These are phyloP conservation scores for Dryas octopetala DNA, from an alignment of 306 rosid genomes.

Conservation along the genomic window DNA sequence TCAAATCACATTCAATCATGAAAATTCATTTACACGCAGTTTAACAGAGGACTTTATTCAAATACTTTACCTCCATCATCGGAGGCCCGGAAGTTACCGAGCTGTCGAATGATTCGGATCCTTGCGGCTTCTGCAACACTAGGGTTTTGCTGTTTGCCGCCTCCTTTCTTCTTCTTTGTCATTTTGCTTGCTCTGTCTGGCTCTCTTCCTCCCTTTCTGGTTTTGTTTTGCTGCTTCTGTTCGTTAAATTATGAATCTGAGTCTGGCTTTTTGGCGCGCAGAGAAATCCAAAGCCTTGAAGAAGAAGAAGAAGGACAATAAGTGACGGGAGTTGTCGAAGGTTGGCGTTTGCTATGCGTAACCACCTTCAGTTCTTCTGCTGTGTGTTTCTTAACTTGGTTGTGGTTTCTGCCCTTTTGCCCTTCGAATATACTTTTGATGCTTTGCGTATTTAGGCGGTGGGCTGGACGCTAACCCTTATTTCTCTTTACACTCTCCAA, in stretches of 20 bases:
- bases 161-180: slow-evolving; percentile 32
- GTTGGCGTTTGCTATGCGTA: not conserved
- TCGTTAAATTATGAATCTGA: slow-evolving; percentile 3
- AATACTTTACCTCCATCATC: slow-evolving; percentile 46
- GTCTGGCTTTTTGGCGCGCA: not conserved
- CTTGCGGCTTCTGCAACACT: slow-evolving; percentile 29
- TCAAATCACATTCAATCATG: not conserved
- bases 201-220: not conserved
- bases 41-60: not conserved
- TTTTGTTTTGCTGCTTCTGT: not conserved
- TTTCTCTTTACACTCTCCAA: not conserved
- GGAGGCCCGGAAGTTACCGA: slow-evolving; percentile 41
- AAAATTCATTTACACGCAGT: not conserved
- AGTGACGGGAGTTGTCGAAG: not conserved
- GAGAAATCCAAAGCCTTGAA: not conserved
- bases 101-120: slow-evolving; percentile 30
- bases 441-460: not conserved
- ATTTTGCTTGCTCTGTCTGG: not conserved
- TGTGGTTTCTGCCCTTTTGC: not conserved
- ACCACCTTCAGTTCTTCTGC: not conserved
- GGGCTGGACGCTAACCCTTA: not conserved
- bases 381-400: not conserved
- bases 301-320: not conserved
- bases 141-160: slow-evolving; percentile 11
- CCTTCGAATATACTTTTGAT: not conserved